A percentile compares a stretch with the other conserved stretches of the same genome.
Evolutionary conservation across 2,329 filamentous ascomycete genomes (phyloP).

Genomic region (Claviceps spartinae): DNA sequence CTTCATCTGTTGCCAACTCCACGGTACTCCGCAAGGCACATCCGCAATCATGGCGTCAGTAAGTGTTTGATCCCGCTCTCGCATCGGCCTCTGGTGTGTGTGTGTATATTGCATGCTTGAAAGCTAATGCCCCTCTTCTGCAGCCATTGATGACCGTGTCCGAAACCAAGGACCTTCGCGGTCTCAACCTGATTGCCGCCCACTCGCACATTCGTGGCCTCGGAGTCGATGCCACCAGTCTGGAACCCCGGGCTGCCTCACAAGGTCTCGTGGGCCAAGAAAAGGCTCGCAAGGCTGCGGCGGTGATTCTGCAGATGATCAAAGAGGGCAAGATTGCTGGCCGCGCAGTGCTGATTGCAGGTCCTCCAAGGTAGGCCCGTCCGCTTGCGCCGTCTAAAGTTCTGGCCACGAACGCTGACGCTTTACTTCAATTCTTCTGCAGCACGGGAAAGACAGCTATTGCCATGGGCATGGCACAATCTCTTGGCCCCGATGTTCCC

Average conservation of each 20-base stretch:
- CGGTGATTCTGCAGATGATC: constrained; percentile 95
- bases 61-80: constrained; percentile 13
- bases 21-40: constrained; percentile 2
- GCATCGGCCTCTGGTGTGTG: not conserved
- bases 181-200: constrained; percentile 92
- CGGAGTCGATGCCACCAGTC: constrained; percentile 79
- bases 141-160: constrained; percentile 64
- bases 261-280: constrained; percentile 94
- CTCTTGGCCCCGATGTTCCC: constrained; percentile 82
- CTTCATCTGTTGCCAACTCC: not conserved
- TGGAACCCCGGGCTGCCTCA: constrained; percentile 73
- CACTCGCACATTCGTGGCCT: constrained; percentile 96
- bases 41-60: constrained; percentile 37
- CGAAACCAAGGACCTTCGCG: constrained; percentile 89
- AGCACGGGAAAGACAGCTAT: constrained; percentile 98
- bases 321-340: constrained; percentile 98
- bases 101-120: not conserved
- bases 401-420: not conserved
- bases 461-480: constrained; percentile 97
- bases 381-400: not conserved
- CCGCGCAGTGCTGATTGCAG: constrained; percentile 84
- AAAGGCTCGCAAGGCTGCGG: constrained; percentile 91
- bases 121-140: constrained; percentile 4
- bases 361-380: constrained; percentile 57
- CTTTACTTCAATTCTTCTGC: not conserved